Evolutionary conservation across 805 yeast species (phyloP).

Genomic region (Candida khao-thaluensis): DNA sequence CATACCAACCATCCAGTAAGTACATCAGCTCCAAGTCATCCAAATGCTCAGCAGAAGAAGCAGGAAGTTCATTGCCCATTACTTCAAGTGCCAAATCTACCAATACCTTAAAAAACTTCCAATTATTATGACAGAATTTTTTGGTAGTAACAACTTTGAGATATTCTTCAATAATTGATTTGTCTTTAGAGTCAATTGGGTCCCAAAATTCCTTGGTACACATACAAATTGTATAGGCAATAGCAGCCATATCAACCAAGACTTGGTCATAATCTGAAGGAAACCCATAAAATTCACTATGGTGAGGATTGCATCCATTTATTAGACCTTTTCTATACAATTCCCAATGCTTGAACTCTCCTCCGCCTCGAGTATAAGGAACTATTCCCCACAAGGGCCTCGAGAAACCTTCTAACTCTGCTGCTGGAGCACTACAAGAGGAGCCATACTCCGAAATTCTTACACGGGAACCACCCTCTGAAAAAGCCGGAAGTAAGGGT

Average conservation of each 20-base stretch:
- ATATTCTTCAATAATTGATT: slow-evolving; percentile 18
- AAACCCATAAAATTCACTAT: slow-evolving; percentile 27
- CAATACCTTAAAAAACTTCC: slow-evolving; percentile 28
- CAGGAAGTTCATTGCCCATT: slow-evolving; percentile 18
- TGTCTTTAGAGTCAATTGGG: slow-evolving; percentile 19
- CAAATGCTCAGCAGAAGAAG: slow-evolving; percentile 16
- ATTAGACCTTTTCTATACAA: slow-evolving; percentile 22
- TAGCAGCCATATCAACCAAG: slow-evolving; percentile 29
- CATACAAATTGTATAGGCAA: slow-evolving; percentile 23
- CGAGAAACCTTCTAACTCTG: slow-evolving; percentile 27
- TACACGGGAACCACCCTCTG: slow-evolving; percentile 17
- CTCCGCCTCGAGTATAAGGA: slow-evolving; percentile 21
- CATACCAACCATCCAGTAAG: slow-evolving; percentile 29
- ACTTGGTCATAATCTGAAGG: slow-evolving; percentile 21
- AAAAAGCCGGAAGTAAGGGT: slow-evolving; percentile 14
- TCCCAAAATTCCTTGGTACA: slow-evolving; percentile 26
- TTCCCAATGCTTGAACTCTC: slow-evolving; percentile 21
- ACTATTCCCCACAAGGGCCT: slow-evolving; percentile 31
- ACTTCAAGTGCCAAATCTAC: slow-evolving; percentile 24
- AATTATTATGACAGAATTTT: slow-evolving; percentile 20
- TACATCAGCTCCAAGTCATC: slow-evolving; percentile 21
- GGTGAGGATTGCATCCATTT: slow-evolving; percentile 25
- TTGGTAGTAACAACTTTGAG: slow-evolving; percentile 18
- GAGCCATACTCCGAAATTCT: slow-evolving; percentile 22
- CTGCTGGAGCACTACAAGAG: slow-evolving; percentile 21